Evolutionary conservation across 441 rosid species (phyloP), one percentile per base, ranked within the genome.

Genomic region (Oxalis stricta): DNA sequence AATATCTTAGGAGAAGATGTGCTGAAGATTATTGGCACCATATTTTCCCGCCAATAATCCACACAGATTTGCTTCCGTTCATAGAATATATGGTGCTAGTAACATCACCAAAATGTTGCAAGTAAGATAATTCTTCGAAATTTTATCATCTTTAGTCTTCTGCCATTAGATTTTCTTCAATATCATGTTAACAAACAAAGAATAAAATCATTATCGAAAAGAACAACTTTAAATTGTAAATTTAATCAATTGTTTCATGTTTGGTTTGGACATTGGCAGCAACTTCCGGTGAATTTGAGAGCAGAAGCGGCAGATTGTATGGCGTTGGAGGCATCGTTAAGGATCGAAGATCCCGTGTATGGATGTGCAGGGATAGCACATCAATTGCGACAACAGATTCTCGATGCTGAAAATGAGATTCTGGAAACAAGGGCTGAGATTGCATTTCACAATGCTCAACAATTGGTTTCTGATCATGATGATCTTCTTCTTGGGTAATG

Each of bases 11-110:
- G 46, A 68, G 64, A 50, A 64, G 36, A 49, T 68, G 73, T 11
- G 36, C 61, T 23, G 29, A 22, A 44, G 66, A 63, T 56, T 60
- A 64, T 37, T 36, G 10, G 35, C 58, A 22, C 66, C 66, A 10
- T 56, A 64, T 41, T 63, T 64, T 36, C 66, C 70, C 16, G 30
- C 73, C n/a, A 21, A 15, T 33, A 13, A 49, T 64, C 73, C 70
- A 35, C 56, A 60, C 8, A 64, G 64, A 68, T 68, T 68, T 28
- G 39, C 67, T 17, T 36, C 18, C 1, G 52, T 64, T 35, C 73
- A 68, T 41, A 64, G 41, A 34, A 56, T 64, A 39, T 64, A 43
- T 34, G 67, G 70, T 12, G 64, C 70, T 39, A 52, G 58, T 52
- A 63, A 59, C 10, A 44, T 59, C 5, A 53, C 49, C 4, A 63